A percentile compares a stretch with the other conserved stretches of the same genome.
Evolutionary conservation across 768 basidiomycete species (phyloP).

Genomic region (Mycena rosella): DNA sequence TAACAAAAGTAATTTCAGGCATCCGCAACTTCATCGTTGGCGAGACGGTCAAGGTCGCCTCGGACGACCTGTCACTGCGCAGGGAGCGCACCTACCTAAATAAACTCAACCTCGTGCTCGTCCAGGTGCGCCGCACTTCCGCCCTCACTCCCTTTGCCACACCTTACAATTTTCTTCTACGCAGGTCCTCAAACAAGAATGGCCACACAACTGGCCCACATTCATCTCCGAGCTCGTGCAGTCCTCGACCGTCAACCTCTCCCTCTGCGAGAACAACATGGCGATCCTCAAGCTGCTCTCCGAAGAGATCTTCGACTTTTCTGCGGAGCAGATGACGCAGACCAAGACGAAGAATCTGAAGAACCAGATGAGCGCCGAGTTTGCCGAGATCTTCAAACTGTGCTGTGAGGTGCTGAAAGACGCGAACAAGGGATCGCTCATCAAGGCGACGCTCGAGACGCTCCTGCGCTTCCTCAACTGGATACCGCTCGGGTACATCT

Average conservation of each 20-base stretch:
- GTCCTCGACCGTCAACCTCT: constrained; percentile 95
- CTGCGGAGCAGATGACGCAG: constrained; percentile 98
- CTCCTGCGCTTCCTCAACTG: constrained; percentile 96
- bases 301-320: constrained; percentile 99
- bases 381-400: constrained; percentile 96
- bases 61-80: constrained; percentile 88
- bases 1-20: constrained; percentile 68
- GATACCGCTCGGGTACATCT: constrained; percentile 99
- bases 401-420: constrained; percentile 97
- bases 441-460: constrained; percentile 95
- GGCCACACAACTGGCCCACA: constrained; percentile 99
- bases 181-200: constrained; percentile 99
- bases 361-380: constrained; percentile 97
- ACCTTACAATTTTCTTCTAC: neutral
- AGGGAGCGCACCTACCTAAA: constrained; percentile 95
- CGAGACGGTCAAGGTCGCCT: constrained; percentile 91
- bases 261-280: constrained; percentile 99
- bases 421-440: constrained; percentile 93
- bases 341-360: constrained; percentile 97
- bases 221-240: constrained; percentile 98
- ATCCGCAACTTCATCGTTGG: constrained; percentile 98
- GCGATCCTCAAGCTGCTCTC: constrained; percentile 95
- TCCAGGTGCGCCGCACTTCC: constrained; percentile 75
- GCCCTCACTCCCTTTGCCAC: neutral
- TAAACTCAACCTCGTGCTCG: constrained; percentile 96